Conservation (phyloP, 208 protist species). For the Entamoeba moshkovskii region DNA sequence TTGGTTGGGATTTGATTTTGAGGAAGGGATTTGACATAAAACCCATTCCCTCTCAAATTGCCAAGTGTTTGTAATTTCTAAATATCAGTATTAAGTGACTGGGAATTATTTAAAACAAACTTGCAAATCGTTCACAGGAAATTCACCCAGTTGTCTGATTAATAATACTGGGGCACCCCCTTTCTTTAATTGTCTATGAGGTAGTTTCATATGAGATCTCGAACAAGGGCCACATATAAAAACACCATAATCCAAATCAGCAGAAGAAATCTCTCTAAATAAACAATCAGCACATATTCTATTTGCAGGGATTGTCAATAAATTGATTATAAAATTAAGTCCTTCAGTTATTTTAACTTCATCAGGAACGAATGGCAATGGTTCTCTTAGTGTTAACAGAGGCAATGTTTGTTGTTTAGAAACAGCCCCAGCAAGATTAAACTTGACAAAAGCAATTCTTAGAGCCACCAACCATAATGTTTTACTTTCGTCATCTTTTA, state of each 20-base stretch:
- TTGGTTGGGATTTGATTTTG: not conserved
- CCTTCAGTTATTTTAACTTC: not conserved
- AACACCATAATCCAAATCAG: not conserved
- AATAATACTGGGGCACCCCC: not conserved
- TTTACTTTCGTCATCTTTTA: not conserved
- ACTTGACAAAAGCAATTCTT: not conserved
- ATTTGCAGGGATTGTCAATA: not conserved
- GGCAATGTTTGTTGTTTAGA: not conserved
- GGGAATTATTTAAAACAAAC: not conserved
- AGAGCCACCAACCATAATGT: not conserved
- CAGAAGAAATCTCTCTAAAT: not conserved
- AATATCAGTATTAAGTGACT: not conserved
- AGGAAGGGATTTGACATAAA: not conserved
- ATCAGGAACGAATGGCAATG: not conserved
- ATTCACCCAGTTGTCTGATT: not conserved
- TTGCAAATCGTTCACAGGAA: not conserved
- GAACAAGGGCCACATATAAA: not conserved
- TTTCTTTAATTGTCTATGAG: not conserved
- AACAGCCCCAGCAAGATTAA: not conserved
- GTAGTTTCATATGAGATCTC: not conserved
- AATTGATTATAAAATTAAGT: not conserved
- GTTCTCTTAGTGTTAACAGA: not conserved
- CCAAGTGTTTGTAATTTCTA: not conserved
- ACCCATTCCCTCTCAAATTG: not conserved
- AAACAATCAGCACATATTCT: not conserved